Evolutionary conservation across 805 yeast species (phyloP), one percentile per base, ranked within the genome.

Genomic region (Schwanniomyces yamadae): DNA sequence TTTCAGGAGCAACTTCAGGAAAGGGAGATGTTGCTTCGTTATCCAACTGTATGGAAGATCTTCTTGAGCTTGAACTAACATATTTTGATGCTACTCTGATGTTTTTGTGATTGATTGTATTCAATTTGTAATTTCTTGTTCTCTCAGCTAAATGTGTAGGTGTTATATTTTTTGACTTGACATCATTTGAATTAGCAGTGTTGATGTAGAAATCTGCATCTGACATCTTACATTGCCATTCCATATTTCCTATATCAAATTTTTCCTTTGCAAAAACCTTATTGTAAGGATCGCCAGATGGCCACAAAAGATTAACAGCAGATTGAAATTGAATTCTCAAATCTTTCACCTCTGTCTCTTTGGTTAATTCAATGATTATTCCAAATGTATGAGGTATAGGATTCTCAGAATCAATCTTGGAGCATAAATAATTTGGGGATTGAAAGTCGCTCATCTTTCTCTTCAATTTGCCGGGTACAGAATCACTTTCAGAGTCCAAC

Each of bases 301-400:
- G 77, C 84, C 84, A 78, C 38, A 67, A 55, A 3, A 75, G 63
- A 34, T 66, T 61, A 5, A 71, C 66, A 4, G 57, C 41, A 1
- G 79, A 67, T 36, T 59, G 65, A 34, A 78, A 59, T 33, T 69
- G 72, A 9, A 73, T 47, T 26, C 57, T 56, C 22, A 77, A 49
- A 24, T 57, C 60, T 16, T 66, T 57, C 3, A 72, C 50, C 2
- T 56, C 36, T 1, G 68, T 60, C 23, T 67, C 71, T 33, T 65
- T 70, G 16, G 56, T 49, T 1, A 76, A 46, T 34, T 76, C 73
- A 1, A 77, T 44, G 4, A 77, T 60, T 2, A 78, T 63, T 0
- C 78, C 83, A 44, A 78, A 64, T 2, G 77, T 75, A 47, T 75
- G 78, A 1, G 80, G 71, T 2, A 73, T 69, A 7, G 69, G 71